Evolutionary conservation across 1,139 yeast genomes (phyloP).

Genomic region (Debaryomyces subglobosus): DNA sequence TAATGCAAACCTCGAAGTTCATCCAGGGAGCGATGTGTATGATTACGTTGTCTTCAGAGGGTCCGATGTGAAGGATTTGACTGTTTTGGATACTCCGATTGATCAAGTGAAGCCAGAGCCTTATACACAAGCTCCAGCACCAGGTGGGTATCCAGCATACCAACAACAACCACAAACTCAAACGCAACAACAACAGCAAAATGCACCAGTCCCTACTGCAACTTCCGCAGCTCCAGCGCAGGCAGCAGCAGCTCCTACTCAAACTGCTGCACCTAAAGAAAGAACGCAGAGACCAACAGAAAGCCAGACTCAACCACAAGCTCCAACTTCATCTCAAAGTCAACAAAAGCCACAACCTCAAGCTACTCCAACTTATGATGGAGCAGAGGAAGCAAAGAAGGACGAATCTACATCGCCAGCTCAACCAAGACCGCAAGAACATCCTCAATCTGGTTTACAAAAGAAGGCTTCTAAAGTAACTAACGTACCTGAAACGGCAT

Average conservation of each 20-base stretch:
- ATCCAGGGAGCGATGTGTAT: conserved; percentile 72
- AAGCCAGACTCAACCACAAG: conserved; percentile 12
- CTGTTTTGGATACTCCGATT: conserved; percentile 71
- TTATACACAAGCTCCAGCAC: conserved; percentile 15
- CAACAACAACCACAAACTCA: conserved; percentile 20
- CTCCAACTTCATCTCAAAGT: conserved; percentile 11
- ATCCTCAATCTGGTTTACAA: conserved; percentile 21
- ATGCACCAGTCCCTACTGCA: conserved; percentile 27
- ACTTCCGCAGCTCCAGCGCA: conserved; percentile 12
- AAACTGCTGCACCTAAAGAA: conserved; percentile 13
- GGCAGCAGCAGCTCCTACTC: conserved; percentile 12
- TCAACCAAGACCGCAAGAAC: conserved; percentile 19
- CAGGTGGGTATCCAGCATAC: conserved; percentile 17
- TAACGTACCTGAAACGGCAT: conserved; percentile 34
- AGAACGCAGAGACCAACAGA: conserved; percentile 11
- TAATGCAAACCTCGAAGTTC: conserved; percentile 71
- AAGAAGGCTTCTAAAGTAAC: conserved; percentile 45
- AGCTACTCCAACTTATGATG: conserved; percentile 9
- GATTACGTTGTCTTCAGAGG: conserved; percentile 89
- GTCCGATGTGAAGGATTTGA: conserved; percentile 86
- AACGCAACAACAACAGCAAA: conserved; percentile 27
- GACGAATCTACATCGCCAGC: conserved; percentile 13
- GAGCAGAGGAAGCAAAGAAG: conserved; percentile 7
- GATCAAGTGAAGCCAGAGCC: conserved; percentile 52
- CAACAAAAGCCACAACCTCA: conserved; percentile 9